Conservation (phyloP, 116 monocot genomes). For the Phalaenopsis hybrid region DNA sequence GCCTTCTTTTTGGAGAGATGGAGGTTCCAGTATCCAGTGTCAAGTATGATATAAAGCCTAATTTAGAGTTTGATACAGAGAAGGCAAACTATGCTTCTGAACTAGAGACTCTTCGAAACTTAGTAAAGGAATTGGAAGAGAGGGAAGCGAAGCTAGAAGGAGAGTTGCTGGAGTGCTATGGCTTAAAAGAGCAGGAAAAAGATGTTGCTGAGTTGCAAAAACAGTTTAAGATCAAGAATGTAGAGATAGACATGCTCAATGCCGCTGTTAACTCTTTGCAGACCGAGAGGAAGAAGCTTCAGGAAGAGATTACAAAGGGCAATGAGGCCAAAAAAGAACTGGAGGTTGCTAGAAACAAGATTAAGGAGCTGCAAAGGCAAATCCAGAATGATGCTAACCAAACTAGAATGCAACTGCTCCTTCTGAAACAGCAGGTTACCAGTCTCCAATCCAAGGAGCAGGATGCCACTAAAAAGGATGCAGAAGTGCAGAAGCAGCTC, state of each 20-base stretch:
- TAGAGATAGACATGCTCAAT: constrained; percentile 80
- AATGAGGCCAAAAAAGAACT: constrained; percentile 52
- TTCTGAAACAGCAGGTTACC: constrained; percentile 79
- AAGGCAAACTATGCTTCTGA: constrained; percentile 57
- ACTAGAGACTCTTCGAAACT: constrained; percentile 46
- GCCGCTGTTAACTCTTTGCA: constrained; percentile 65
- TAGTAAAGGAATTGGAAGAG: constrained; percentile 76
- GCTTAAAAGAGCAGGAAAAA: constrained; percentile 81
- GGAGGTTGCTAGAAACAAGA: constrained; percentile 55
- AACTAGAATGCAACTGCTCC: constrained; percentile 70
- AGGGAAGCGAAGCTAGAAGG: constrained; percentile 84
- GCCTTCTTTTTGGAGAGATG: constrained; percentile 63
- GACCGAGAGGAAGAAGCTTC: constrained; percentile 80
- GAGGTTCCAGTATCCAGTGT: constrained; percentile 51
- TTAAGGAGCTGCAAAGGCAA: constrained; percentile 81
- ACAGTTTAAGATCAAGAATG: constrained; percentile 69
- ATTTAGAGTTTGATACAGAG: constrained; percentile 44
- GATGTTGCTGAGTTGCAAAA: constrained; percentile 67
- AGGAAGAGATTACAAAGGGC: constrained; percentile 48
- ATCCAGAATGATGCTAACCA: constrained; percentile 71
- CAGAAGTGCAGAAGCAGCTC: constrained; percentile 64
- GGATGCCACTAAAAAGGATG: constrained; percentile 58
- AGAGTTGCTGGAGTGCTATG: constrained; percentile 89
- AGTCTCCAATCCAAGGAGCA: constrained; percentile 62
- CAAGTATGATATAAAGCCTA: constrained; percentile 35